Base-by-base conservation (phyloP, 257 asterid species). In the Nicotiana knightiana region DNA sequence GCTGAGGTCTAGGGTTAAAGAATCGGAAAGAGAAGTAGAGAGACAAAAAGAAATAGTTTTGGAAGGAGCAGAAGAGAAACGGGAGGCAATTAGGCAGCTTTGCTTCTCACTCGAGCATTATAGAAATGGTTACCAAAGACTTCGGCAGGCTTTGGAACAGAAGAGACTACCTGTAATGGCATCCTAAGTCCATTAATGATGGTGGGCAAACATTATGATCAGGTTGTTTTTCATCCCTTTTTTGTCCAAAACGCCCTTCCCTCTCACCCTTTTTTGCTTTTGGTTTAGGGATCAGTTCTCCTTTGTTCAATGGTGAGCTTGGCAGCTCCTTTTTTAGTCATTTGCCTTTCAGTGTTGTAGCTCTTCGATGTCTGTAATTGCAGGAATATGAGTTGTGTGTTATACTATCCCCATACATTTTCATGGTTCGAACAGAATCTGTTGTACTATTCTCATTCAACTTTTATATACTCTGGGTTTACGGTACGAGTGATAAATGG, bases 81-180 rank as follows among this genome's bases (percentile, higher is more conserved):
- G 98, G 12, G 97, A 95, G 76, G 99, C 97, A 4, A 95, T 95
- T 78, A 93, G 98, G 83, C 98, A 95, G 82, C 93, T 95, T 8
- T 92, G 96, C 85, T 76, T 92, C 86, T 93, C 98, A 7, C 87
- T 92, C 37, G 97, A 93, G 89, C 94, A 93, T 82, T 95, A 95
- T 26, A 86, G 97, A 37, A 86, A 85, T 2, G 98, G 87, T 32
- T 95, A 95, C 80, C 88, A 89, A 79, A 81, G 86, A 89, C 93
- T 95, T 68, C 90, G 97, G 16, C 76, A 86, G 81, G 97, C 92
- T 9, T 37, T 66, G 26, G 89, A 82, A 21, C 89, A 90, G 86
- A 91, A 79, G 80, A 83, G 90, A 18, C 81, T 82, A 37, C 91
- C 93, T 5, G 90, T 90, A 11, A 84, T 85, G 91, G 97, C 89